A percentile compares a stretch with the other conserved stretches of the same genome.
Evolutionary conservation across 495 filamentous ascomycete species (phyloP).

Genomic region (Hypoxylon fragiforme): DNA sequence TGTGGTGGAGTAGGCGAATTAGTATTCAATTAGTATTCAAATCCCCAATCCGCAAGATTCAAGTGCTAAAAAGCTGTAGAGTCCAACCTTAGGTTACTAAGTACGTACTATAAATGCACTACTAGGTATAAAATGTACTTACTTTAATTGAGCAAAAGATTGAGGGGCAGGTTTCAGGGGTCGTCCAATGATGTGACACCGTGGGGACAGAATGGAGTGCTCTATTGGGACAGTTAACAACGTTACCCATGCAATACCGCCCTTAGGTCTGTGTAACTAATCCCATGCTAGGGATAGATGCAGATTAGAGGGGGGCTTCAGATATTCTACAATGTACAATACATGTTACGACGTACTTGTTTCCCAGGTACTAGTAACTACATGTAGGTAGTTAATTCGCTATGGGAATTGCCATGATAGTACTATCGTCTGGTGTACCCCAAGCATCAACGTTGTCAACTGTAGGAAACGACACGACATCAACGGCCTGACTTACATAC

Average conservation of each 20-base stretch:
- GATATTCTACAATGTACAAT: too few species aligned
- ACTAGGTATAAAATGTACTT: too few species aligned
- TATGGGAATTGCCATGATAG: too few species aligned
- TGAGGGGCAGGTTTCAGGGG: slow-evolving; percentile 36
- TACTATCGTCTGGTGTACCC: too few species aligned
- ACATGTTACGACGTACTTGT: too few species aligned
- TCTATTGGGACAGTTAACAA: neutral
- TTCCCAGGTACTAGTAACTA: too few species aligned
- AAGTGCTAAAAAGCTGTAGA: too few species aligned
- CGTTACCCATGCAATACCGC: slow-evolving; percentile 1
- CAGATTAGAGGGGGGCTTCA: neutral
- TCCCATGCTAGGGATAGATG: slow-evolving; percentile 1
- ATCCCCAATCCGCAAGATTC: neutral
- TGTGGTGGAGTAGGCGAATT: slow-evolving; percentile 22
- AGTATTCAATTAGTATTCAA: slow-evolving; percentile 4
- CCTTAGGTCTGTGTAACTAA: slow-evolving; percentile 10
- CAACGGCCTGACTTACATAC: too few species aligned
- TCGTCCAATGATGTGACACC: slow-evolving; percentile 16
- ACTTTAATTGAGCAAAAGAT: slow-evolving; percentile 20
- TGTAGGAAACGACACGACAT: neutral
- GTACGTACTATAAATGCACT: too few species aligned
- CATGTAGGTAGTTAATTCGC: too few species aligned
- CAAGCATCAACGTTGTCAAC: neutral
- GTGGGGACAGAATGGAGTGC: slow-evolving; percentile 11
- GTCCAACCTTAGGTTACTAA: too few species aligned